Base-by-base conservation (phyloP, 306 rosid genomes). In the Sphenostylis stenocarpa region DNA sequence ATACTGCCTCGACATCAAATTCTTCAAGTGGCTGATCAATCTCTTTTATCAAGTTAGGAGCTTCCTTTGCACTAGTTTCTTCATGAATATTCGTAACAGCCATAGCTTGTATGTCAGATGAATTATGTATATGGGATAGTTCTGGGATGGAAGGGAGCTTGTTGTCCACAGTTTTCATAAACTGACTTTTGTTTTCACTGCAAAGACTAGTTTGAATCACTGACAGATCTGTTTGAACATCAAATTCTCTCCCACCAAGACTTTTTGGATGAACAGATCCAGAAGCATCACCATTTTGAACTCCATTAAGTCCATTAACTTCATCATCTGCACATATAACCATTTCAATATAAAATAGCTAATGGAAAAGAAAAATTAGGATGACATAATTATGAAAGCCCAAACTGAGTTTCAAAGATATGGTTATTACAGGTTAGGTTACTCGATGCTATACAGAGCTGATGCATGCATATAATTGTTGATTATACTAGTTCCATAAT, bases 1-100 rank as follows among this genome's bases (percentile, higher is more conserved):
- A 73, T 14, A 84, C 84, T 70, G 81, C 67, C 82, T 86, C 86
- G 70, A 86, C 84, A 75, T 86, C 87, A 34, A 43, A 65, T n/a
- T 86, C 87, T 38, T 70, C 34, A 49, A 65, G 69, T 29, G 31
- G 76, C 8, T 73, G 72, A 28, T 84, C 82, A 67, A 66, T 78
- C 34, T 81, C 75, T 43, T 78, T 7, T 74, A n/a, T 36, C 61
- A 75, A 19, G 49, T 78, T 73, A 44, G 66, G 60, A 49, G 33
- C 47, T 81, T 48, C 83, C 48, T 72, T 41, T 67, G 47, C 19
- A 36, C 60, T 31, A 23, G 52, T 71, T 72, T 64, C 85, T 65
- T 51, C 47, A 13, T 15, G 29, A 57, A 20, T 19, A 63, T 31
- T 16, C 23, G 11, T 33, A 28, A 16, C 64, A 29, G 53, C 15